Percentiles rank a stretch among this genome's conserved stretches.
Conservation (phyloP, 495 filamentous ascomycete genomes). For the Aspergillus indologenus region DNA sequence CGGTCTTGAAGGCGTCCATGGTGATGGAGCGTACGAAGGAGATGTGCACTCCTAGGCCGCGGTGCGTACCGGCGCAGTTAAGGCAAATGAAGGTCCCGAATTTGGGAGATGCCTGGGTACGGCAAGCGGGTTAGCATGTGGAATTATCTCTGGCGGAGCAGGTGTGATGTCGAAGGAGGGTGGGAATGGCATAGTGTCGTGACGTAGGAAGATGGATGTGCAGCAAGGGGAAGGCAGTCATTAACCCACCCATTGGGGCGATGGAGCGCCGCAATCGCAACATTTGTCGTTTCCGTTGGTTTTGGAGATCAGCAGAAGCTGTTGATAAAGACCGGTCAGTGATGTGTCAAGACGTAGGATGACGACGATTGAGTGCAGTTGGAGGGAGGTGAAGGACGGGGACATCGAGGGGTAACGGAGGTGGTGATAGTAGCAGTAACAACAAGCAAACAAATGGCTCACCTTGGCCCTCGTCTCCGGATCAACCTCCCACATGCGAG, state of each 20-base stretch:
- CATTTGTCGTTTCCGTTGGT: slow-evolving; percentile 80
- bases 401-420: not conserved
- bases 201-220: not conserved
- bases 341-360: not conserved
- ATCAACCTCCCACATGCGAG: slow-evolving; percentile 95
- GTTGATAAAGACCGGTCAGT: slow-evolving; percentile 22
- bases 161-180: not conserved
- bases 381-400: not conserved
- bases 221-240: not conserved
- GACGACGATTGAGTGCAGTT: not conserved
- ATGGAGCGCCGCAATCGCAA: slow-evolving; percentile 90
- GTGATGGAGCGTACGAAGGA: slow-evolving; percentile 94
- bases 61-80: slow-evolving; percentile 90
- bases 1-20: slow-evolving; percentile 95
- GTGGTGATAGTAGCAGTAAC: not conserved
- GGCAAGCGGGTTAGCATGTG: not conserved
- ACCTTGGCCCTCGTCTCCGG: slow-evolving; percentile 93
- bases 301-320: slow-evolving; percentile 88
- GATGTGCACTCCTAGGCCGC: slow-evolving; percentile 93
- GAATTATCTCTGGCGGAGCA: not conserved
- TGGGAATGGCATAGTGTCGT: slow-evolving; percentile 5
- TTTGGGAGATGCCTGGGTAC: slow-evolving; percentile 60
- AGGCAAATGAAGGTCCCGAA: slow-evolving; percentile 94
- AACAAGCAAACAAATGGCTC: slow-evolving; percentile 19
- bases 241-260: slow-evolving; percentile 77